phyloP scores from a whole-genome alignment of 495 filamentous ascomycete species.

The Trypethelium eluteriae region DNA sequence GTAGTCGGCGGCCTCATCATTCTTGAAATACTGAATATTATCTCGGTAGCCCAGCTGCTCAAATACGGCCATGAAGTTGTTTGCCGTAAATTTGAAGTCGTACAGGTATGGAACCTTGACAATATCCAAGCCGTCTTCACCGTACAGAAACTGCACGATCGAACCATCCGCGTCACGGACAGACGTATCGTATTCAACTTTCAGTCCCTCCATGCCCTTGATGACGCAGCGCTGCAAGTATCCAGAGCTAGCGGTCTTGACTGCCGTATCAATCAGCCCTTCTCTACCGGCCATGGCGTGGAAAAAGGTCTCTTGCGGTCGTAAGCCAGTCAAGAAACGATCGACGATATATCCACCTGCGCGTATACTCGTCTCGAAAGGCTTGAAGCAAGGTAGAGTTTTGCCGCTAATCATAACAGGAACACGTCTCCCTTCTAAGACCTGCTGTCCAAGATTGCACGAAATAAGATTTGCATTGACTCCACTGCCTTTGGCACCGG shows the following conservation, averaged over 20 bases:
- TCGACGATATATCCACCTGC: slow-evolving; percentile 92
- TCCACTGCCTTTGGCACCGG: slow-evolving; percentile 84
- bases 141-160: slow-evolving; percentile 91
- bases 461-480: slow-evolving; percentile 98
- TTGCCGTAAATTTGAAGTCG: slow-evolving; percentile 82
- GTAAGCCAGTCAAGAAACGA: slow-evolving; percentile 95
- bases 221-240: slow-evolving; percentile 97
- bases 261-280: slow-evolving; percentile 97
- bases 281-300: slow-evolving; percentile 99
- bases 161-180: slow-evolving; percentile 91
- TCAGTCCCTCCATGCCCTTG: slow-evolving; percentile 96
- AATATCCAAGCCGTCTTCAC: slow-evolving; percentile 91
- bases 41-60: slow-evolving; percentile 45
- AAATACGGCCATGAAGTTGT: slow-evolving; percentile 59
- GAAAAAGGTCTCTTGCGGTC: slow-evolving; percentile 98
- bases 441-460: slow-evolving; percentile 94
- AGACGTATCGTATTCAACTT: slow-evolving; percentile 84
- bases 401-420: slow-evolving; percentile 98
- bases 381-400: slow-evolving; percentile 87
- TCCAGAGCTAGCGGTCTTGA: slow-evolving; percentile 94
- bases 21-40: slow-evolving; percentile 42
- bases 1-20: slow-evolving; percentile 47
- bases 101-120: slow-evolving; percentile 87
- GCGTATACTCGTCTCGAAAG: slow-evolving; percentile 79
- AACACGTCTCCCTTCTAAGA: slow-evolving; percentile 88